These are phyloP conservation scores for Alternaria angustiovoidea DNA, from an alignment of 2,329 filamentous ascomycete species.

Conservation along the genomic window DNA sequence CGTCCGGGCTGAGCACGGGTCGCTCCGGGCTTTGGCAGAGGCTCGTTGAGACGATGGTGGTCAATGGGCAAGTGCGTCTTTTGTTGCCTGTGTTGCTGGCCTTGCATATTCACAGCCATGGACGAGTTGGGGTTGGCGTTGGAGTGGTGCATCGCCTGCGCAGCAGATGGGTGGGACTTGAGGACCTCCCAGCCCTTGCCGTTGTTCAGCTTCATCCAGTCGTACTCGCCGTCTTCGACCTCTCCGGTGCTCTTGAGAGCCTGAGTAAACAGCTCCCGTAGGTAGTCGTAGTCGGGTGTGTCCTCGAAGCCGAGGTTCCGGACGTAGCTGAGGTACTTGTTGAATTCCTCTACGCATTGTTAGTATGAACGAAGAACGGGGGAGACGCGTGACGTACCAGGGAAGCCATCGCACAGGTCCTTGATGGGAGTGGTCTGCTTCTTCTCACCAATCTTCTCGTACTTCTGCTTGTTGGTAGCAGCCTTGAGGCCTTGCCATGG, in stretches of 20 bases:
- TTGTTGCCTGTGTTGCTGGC: slow-evolving; percentile 69
- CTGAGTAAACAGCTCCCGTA: slow-evolving; percentile 95
- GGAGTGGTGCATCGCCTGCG: slow-evolving; percentile 76
- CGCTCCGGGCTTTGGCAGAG: slow-evolving; percentile 68
- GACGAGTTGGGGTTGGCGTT: slow-evolving; percentile 82
- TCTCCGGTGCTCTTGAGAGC: slow-evolving; percentile 93
- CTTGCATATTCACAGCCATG: slow-evolving; percentile 80
- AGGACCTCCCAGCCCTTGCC: slow-evolving; percentile 90
- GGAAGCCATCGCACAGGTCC: slow-evolving; percentile 94
- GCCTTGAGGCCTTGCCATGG: slow-evolving; percentile 75
- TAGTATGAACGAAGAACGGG: slow-evolving; percentile 29
- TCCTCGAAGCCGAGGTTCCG: slow-evolving; percentile 98
- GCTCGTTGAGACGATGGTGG: slow-evolving; percentile 56
- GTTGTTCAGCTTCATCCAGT: slow-evolving; percentile 99
- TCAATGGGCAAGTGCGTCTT: slow-evolving; percentile 58
- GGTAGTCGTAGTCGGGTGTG: slow-evolving; percentile 96
- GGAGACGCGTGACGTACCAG: slow-evolving; percentile 60
- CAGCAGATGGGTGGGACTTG: slow-evolving; percentile 73
- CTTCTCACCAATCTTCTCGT: slow-evolving; percentile 99
- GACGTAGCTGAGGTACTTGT: slow-evolving; percentile 96
- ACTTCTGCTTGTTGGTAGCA: slow-evolving; percentile 90
- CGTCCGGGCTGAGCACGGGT: slow-evolving; percentile 60
- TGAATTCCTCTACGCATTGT: slow-evolving; percentile 78
- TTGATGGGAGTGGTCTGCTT: slow-evolving; percentile 98
- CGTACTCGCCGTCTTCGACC: slow-evolving; percentile 97